Evolutionary conservation across 2,329 filamentous ascomycete genomes (phyloP).

Genomic region (Cladosporium sp.): DNA sequence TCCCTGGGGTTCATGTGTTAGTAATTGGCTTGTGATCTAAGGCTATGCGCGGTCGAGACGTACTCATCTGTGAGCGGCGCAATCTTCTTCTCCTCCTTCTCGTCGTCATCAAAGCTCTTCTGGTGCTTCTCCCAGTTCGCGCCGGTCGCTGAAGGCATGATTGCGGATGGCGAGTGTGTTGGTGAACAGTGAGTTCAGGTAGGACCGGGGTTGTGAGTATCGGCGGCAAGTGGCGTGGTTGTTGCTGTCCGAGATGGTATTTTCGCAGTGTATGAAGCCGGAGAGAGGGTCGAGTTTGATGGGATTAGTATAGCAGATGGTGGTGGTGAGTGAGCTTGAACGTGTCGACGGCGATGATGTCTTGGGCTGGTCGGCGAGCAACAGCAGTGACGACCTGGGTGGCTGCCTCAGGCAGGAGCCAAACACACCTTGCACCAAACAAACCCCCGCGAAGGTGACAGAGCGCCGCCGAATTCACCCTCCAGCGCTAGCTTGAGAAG

Average conservation of each 20-base stretch:
- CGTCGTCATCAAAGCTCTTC: conserved; percentile 95
- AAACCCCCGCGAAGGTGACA: background rate
- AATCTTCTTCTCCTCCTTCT: conserved; percentile 99
- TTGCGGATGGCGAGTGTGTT: conserved; percentile 11
- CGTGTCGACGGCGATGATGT: background rate
- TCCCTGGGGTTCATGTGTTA: conserved; percentile 62
- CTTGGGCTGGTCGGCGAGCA: background rate
- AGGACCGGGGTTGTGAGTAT: background rate
- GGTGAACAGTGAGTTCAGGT: background rate
- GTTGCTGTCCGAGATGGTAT: background rate
- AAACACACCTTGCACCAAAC: background rate
- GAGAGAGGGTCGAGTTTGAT: background rate
- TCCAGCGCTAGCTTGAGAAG: background rate
- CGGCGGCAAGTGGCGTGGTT: background rate
- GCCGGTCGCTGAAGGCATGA: conserved; percentile 91
- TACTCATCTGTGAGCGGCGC: conserved; percentile 95
- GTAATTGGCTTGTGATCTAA: conserved; percentile 24
- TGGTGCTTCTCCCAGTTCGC: conserved; percentile 97
- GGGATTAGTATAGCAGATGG: background rate
- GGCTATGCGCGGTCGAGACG: conserved; percentile 38
- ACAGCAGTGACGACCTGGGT: background rate
- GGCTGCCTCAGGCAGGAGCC: background rate
- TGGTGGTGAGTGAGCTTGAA: background rate
- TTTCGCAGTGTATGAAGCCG: background rate
- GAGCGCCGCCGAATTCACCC: background rate